Evolutionary conservation across 441 rosid genomes (phyloP).

Genomic region (Brassica hybrid): DNA sequence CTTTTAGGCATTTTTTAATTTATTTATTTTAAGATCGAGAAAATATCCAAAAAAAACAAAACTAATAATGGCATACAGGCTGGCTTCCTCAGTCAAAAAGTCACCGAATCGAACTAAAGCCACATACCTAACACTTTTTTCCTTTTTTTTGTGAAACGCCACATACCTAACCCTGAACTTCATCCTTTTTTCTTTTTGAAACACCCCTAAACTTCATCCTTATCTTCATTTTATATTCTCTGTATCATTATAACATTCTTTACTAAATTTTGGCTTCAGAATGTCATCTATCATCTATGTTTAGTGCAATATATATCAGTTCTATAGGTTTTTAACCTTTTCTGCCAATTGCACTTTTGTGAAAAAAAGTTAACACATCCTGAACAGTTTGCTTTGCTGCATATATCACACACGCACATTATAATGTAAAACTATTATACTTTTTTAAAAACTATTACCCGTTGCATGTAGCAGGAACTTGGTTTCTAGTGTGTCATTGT

Average conservation of each 20-base stretch:
- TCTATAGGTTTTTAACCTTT: not conserved
- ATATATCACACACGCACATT: not conserved
- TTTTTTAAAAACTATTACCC: too few species aligned
- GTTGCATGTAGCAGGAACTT: constrained; percentile 17
- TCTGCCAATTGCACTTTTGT: not conserved
- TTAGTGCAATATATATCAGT: constrained; percentile 2
- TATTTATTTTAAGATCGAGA: constrained; percentile 12
- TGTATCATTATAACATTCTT: constrained; percentile 16
- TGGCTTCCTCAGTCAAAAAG: constrained; percentile 42
- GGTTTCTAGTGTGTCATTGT: constrained; percentile 2
- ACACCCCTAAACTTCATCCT: too few species aligned
- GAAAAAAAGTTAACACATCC: not conserved
- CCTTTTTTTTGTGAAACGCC: too few species aligned
- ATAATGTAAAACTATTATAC: constrained; percentile 1
- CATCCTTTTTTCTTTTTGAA: too few species aligned
- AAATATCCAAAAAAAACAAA: constrained; percentile 28
- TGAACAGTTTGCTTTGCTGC: not conserved
- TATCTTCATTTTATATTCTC: too few species aligned
- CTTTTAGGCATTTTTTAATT: constrained; percentile 13
- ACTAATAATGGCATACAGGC: constrained; percentile 38
- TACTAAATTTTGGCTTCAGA: not conserved
- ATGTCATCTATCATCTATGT: not conserved
- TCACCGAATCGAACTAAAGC: constrained; percentile 42
- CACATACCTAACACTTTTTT: too few species aligned
- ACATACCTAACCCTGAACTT: too few species aligned